Evolutionary conservation across 805 yeast species (phyloP).

Genomic region (Ogataea pini): DNA sequence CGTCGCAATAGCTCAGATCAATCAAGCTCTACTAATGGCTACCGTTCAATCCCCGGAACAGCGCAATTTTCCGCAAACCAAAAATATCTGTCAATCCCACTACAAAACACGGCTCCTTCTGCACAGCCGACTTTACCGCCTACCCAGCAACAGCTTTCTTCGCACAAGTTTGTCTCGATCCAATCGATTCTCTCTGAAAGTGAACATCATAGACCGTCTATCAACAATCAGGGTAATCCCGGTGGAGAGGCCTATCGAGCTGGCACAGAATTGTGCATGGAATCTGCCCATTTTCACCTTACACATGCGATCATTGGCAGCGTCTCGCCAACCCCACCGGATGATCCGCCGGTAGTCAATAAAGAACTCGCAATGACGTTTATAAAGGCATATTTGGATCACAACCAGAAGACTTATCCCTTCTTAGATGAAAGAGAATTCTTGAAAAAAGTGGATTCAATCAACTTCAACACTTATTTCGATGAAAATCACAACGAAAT

Average conservation of each 20-base stretch:
- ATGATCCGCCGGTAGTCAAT: slow-evolving; percentile 27
- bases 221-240: no score
- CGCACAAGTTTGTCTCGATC: slow-evolving; percentile 15
- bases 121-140: no score
- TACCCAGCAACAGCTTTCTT: background rate
- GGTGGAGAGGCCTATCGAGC: no score
- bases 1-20: background rate
- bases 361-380: slow-evolving; percentile 35
- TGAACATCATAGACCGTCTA: no score
- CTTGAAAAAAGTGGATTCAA: slow-evolving; percentile 30
- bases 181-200: slow-evolving; percentile 14
- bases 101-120: background rate
- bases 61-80: background rate
- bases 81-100: slow-evolving; percentile 8
- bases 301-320: slow-evolving; percentile 28
- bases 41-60: background rate
- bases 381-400: slow-evolving; percentile 46
- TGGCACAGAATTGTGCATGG: slow-evolving; percentile 7
- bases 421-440: slow-evolving; percentile 43
- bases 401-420: slow-evolving; percentile 46
- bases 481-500: slow-evolving; percentile 12
- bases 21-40: background rate
- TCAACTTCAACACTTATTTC: slow-evolving; percentile 25
- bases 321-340: slow-evolving; percentile 31
- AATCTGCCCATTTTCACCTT: slow-evolving; percentile 17